phyloP scores from a whole-genome alignment of 495 filamentous ascomycete species.

The Penicillium subrubescens region DNA sequence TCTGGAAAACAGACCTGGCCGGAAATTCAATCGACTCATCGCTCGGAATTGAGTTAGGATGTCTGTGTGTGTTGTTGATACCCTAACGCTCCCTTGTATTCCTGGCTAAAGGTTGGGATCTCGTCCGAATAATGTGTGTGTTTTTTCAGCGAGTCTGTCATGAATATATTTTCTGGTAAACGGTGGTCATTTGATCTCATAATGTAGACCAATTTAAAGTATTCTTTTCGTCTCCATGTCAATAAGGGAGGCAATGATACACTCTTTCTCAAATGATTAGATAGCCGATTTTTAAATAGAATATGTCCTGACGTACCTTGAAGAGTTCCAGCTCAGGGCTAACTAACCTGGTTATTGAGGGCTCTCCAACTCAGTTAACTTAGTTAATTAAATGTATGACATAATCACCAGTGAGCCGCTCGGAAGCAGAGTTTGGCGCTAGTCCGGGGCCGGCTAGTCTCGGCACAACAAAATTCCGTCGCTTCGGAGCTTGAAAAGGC shows the following conservation, averaged over 20 bases:
- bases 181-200: too few relatives aligned
- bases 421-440: neutral
- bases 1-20: neutral
- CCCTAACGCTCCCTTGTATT: neutral
- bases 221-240: too few relatives aligned
- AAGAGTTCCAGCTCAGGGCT: too few relatives aligned
- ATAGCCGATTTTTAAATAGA: too few relatives aligned
- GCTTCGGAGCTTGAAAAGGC: constrained; percentile 28
- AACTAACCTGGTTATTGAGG: too few relatives aligned
- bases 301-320: too few relatives aligned
- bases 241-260: too few relatives aligned
- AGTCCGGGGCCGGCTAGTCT: neutral
- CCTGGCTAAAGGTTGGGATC: neutral
- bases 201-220: neutral
- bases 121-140: neutral
- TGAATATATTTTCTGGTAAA: neutral
- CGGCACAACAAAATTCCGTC: constrained; percentile 15
- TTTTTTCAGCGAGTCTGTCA: neutral
- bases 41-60: neutral
- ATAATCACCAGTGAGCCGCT: neutral
- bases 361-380: too few relatives aligned
- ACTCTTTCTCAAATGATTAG: too few relatives aligned
- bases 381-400: too few relatives aligned
- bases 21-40: neutral
- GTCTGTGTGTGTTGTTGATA: neutral